These are phyloP conservation scores for Verticillium alfalfae DNA, from an alignment of 2,329 filamentous ascomycete genomes.

Conservation along the genomic window DNA sequence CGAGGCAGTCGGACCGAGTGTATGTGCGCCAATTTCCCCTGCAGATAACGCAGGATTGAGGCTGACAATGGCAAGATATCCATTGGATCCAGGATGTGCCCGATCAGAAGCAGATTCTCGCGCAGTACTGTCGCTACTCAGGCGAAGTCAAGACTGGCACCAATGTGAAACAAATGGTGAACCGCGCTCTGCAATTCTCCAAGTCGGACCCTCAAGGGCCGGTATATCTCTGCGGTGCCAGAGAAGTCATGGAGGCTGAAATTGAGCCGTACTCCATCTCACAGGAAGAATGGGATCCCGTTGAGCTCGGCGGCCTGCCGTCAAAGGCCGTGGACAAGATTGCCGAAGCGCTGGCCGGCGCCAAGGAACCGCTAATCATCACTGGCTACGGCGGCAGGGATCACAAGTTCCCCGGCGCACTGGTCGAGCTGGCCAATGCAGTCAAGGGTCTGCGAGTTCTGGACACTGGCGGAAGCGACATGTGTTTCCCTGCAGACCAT, in stretches of 20 bases:
- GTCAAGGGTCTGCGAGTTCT: conserved; percentile 66
- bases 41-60: background rate
- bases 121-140: conserved; percentile 73
- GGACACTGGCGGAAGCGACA: conserved; percentile 72
- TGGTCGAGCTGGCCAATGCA: conserved; percentile 63
- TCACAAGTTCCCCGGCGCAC: conserved; percentile 51
- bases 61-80: conserved; percentile 42
- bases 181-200: conserved; percentile 71
- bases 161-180: conserved; percentile 80
- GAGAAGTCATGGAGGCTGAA: conserved; percentile 79
- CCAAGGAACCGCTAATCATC: conserved; percentile 62
- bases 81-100: conserved; percentile 76
- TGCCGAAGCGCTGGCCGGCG: conserved; percentile 55
- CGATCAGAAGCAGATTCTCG: conserved; percentile 68
- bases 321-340: conserved; percentile 50
- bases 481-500: conserved; percentile 73
- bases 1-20: conserved; percentile 61
- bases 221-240: conserved; percentile 66
- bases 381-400: conserved; percentile 70
- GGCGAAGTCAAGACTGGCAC: conserved; percentile 72
- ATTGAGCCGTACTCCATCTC: conserved; percentile 66
- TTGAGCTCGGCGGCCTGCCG: conserved; percentile 59
- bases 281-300: conserved; percentile 64
- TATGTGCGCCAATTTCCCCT: background rate
- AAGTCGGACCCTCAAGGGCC: conserved; percentile 67